phyloP scores from a whole-genome alignment of 2,329 filamentous ascomycete species.

The Pestalotiopsis fici region DNA sequence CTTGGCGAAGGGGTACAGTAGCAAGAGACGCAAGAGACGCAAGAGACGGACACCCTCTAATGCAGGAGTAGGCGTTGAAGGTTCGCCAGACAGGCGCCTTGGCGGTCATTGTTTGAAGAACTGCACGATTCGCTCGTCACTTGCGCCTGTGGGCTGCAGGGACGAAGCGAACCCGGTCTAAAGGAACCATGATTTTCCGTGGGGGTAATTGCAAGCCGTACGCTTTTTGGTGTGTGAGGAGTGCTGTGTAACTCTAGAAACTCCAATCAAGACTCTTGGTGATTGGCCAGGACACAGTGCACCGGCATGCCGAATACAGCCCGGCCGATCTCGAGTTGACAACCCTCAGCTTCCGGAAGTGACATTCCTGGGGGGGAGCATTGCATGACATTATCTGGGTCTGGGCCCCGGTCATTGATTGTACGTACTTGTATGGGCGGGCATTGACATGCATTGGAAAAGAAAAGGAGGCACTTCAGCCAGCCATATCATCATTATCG shows the following conservation, averaged over 20 bases:
- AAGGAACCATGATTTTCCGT: background rate
- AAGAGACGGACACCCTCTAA: no score
- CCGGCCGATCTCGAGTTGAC: background rate
- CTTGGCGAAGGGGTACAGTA: constrained; percentile 16
- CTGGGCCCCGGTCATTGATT: background rate
- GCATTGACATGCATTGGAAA: background rate
- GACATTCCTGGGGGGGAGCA: background rate
- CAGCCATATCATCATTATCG: background rate
- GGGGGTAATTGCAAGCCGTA: background rate
- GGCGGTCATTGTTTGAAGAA: background rate
- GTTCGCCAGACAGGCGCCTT: background rate
- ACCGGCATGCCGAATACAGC: background rate
- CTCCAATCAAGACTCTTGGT: background rate
- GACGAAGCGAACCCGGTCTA: constrained; percentile 5
- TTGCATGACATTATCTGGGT: background rate
- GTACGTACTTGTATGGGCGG: background rate
- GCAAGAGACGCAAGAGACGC: constrained; percentile 10
- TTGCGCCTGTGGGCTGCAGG: background rate
- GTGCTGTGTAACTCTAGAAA: background rate
- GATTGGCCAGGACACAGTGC: background rate
- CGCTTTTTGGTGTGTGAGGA: background rate
- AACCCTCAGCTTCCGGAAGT: background rate
- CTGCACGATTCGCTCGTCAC: constrained; percentile 3
- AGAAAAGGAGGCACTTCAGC: background rate
- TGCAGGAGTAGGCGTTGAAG: background rate